Base-by-base conservation (phyloP, 495 filamentous ascomycete genomes). In the Aspergillus panamensis region DNA sequence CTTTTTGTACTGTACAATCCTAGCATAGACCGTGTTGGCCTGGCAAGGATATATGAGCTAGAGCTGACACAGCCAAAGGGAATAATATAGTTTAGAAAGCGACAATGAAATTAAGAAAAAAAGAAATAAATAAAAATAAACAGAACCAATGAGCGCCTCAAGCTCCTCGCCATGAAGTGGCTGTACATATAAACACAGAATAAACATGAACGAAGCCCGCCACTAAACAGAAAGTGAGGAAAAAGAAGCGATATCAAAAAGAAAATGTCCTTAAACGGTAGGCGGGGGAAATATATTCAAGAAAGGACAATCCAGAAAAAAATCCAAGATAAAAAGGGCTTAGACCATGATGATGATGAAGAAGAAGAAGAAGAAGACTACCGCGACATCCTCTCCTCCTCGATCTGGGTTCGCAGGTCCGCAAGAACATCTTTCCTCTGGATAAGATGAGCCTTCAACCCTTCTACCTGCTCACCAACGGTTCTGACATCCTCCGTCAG, bases 391-490 rank as follows among this genome's bases (percentile, higher is more conserved):
- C 72, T 75, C 60, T 76, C 77, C 7, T 78, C 73, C 55, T 81
- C 77, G 59, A 81, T 69, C 58, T 82, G 71, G 50, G 68, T 61
- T 51, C 73, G 71, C 50, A 82, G 44, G 57, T 79, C 76, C 7
- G 73, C 62, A 59, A 82, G 69, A 8, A 68, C 63, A 12, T 66
- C 72, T 49, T 76, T 74, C 31, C 80, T 74, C 42, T 69, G 69
- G 43, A 69, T 69, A 54, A 78, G 66, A 69, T 82, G 80, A 37
- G 45, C 69, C 66, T 80, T 80, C 57, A 82, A 59, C n/a, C 78
- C 77, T 20, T 81, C 80, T 32, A 82, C 79, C 63, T 82, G 74
- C 45, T 80, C 79, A 8, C 70, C 78, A 44, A 82, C 79, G 31
- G 72, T 69, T 65, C 74, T 75, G 21, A 81, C 68, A 66, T 78